Evolutionary conservation across 176 grass and related monocot species (phyloP).

Genomic region (Juncus inflexus): DNA sequence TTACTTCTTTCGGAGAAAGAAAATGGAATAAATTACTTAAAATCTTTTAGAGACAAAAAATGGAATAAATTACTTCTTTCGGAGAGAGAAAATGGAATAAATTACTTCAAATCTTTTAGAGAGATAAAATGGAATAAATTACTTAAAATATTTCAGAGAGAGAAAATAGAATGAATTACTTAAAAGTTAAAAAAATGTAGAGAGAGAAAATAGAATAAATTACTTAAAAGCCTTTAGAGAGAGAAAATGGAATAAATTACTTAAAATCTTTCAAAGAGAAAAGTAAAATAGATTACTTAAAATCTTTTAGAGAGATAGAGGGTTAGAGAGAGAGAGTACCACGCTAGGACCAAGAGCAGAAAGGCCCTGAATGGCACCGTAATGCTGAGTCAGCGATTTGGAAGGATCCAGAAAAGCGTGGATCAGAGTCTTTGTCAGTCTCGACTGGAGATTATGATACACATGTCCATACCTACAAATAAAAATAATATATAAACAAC

Average conservation of each 20-base stretch:
- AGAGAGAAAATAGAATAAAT: conserved; percentile 17
- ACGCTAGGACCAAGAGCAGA: conserved; percentile 69
- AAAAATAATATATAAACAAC: conserved; percentile 2
- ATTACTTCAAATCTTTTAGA: background rate
- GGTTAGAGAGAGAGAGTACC: conserved; percentile 35
- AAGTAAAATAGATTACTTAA: background rate
- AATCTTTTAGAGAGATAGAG: conserved; percentile 16
- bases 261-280: conserved; percentile 15
- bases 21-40: background rate
- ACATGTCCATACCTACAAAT: conserved; percentile 67
- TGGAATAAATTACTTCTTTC: no score
- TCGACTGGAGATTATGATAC: conserved; percentile 77
- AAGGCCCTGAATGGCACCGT: conserved; percentile 87
- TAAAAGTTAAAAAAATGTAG: conserved; percentile 16
- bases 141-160: background rate
- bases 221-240: background rate
- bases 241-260: background rate
- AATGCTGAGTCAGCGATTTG: conserved; percentile 93
- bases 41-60: no score
- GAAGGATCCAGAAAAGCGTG: conserved; percentile 83
- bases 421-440: conserved; percentile 62
- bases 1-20: no score
- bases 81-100: background rate
- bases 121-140: background rate
- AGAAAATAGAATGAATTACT: no score